Evolutionary conservation across 2,329 filamentous ascomycete species (phyloP).

Genomic region (Pestalotiopsis sp.): DNA sequence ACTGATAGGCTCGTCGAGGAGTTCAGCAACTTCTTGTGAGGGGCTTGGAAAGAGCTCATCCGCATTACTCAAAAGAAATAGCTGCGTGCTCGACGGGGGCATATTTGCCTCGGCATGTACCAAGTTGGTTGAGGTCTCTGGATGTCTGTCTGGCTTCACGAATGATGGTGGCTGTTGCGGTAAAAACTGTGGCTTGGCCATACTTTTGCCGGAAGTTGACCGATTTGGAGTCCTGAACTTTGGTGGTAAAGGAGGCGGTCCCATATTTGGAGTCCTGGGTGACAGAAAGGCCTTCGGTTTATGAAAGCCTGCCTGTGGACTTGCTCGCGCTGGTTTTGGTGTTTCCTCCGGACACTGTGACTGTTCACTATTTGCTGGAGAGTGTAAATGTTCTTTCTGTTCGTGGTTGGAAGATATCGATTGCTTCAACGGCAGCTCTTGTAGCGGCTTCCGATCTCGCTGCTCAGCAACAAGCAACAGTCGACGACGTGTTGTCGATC

Average conservation of each 20-base stretch:
- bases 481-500: background rate
- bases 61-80: constrained; percentile 50
- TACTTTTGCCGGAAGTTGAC: constrained; percentile 6
- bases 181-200: constrained; percentile 23
- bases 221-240: constrained; percentile 24
- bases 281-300: background rate
- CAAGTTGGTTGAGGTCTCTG: too few relatives aligned
- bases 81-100: constrained; percentile 50
- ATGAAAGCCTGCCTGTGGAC: background rate
- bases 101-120: constrained; percentile 11
- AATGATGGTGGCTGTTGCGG: constrained; percentile 17
- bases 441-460: background rate
- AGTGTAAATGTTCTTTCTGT: background rate
- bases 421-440: background rate
- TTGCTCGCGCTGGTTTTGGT: background rate
- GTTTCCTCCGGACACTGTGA: background rate
- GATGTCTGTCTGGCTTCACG: background rate
- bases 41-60: constrained; percentile 60
- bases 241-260: constrained; percentile 26
- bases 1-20: constrained; percentile 40
- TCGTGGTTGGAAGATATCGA: too few relatives aligned
- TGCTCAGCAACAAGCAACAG: background rate
- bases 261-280: constrained; percentile 23
- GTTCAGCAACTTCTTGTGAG: constrained; percentile 57
- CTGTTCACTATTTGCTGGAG: background rate